phyloP scores from a whole-genome alignment of 148 eudicot species.

The Dianthus caryophyllus region DNA sequence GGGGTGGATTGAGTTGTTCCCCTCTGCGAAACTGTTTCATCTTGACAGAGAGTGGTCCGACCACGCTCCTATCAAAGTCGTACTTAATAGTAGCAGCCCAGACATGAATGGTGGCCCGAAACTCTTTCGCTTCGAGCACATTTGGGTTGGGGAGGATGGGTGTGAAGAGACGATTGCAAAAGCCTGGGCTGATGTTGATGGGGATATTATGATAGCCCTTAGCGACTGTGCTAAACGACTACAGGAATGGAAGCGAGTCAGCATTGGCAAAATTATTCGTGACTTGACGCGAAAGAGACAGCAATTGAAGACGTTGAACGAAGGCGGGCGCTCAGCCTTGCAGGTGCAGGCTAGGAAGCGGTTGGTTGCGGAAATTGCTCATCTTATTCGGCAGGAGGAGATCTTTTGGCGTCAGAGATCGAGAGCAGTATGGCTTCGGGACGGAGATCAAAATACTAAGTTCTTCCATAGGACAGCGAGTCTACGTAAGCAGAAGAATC shows the following conservation, averaged over 20 bases:
- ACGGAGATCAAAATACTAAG: not conserved
- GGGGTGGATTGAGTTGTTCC: not conserved
- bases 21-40: not conserved
- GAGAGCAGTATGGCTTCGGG: not conserved
- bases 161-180: not conserved
- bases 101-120: not conserved
- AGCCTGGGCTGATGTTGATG: too few species aligned
- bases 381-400: not conserved
- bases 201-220: too few species aligned
- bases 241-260: not conserved
- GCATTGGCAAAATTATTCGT: not conserved
- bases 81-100: not conserved
- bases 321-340: not conserved
- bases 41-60: not conserved
- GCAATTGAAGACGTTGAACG: not conserved
- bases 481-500: not conserved
- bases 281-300: too few species aligned
- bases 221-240: too few species aligned
- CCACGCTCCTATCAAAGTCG: not conserved
- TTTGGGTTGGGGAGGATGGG: not conserved
- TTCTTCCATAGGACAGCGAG: not conserved
- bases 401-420: not conserved
- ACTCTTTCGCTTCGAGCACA: not conserved
- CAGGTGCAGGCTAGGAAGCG: not conserved
- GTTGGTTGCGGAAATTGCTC: not conserved